Evolutionary conservation across 2,329 filamentous ascomycete genomes (phyloP).

Genomic region (Colletotrichum sp.): DNA sequence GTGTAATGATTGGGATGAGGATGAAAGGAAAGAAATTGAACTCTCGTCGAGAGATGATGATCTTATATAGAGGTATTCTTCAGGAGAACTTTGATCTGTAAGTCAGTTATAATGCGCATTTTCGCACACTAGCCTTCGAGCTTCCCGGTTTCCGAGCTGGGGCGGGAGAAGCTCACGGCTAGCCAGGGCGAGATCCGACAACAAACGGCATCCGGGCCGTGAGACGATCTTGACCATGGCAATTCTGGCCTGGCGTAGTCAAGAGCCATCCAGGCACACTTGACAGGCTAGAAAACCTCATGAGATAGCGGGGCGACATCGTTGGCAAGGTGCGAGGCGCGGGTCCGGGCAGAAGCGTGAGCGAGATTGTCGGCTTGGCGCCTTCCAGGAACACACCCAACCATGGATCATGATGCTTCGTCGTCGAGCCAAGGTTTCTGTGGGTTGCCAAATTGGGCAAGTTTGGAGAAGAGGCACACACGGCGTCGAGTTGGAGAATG

Average conservation of each 20-base stretch:
- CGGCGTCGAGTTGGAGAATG: background rate
- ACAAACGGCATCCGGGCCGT: slow-evolving; percentile 14
- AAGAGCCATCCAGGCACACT: background rate
- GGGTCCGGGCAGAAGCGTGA: background rate
- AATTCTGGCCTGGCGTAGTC: background rate
- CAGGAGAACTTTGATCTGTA: background rate
- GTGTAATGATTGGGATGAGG: background rate
- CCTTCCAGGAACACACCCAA: background rate
- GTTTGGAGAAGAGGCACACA: background rate
- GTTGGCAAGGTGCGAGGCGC: background rate
- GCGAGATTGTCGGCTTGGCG: background rate
- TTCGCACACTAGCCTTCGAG: background rate
- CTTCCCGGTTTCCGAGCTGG: background rate
- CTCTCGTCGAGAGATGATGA: background rate
- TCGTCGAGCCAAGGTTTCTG: slow-evolving; percentile 13
- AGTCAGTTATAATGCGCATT: background rate
- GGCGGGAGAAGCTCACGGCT: background rate
- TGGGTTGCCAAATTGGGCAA: background rate
- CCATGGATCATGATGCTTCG: slow-evolving; percentile 8
- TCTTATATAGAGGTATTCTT: slow-evolving; percentile 4
- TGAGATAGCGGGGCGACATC: background rate
- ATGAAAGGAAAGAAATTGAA: background rate
- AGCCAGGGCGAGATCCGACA: background rate
- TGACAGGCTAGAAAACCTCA: background rate
- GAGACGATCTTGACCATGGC: background rate